Conservation (phyloP, 2,329 filamentous ascomycete genomes). For the Hymenotorrendiella dingleyae region DNA sequence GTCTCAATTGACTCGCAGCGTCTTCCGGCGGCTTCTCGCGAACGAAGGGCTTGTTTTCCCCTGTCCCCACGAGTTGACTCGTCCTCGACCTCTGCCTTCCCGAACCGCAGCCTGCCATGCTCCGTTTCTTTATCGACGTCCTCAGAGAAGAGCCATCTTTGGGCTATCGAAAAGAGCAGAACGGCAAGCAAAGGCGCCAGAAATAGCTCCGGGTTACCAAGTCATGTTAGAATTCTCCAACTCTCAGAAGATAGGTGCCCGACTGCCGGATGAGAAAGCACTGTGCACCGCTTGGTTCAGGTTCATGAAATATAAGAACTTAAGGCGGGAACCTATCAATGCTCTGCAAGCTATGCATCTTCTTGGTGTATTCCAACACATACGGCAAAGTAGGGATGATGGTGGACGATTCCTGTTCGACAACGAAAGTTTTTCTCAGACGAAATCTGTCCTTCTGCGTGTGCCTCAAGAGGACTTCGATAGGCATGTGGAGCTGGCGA, state of each 20-base stretch:
- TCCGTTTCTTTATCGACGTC: conserved; percentile 27
- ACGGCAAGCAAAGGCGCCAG: conserved; percentile 52
- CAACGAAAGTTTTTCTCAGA: conserved; percentile 13
- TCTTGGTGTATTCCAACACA: conserved; percentile 53
- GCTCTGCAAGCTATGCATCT: conserved; percentile 60
- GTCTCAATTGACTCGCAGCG: conserved; percentile 53
- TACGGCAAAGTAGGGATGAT: conserved; percentile 35
- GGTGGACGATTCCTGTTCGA: conserved; percentile 11
- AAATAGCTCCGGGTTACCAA: conserved; percentile 65
- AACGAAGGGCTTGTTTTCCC: conserved; percentile 36
- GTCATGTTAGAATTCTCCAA: conserved; percentile 64
- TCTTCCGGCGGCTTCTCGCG: conserved; percentile 51
- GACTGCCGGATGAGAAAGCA: conserved; percentile 57
- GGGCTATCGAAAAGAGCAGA: conserved; percentile 55
- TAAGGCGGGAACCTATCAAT: conserved; percentile 48
- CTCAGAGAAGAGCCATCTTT: conserved; percentile 51
- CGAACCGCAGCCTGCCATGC: too few relatives aligned
- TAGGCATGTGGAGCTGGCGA: conserved; percentile 21
- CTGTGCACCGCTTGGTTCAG: conserved; percentile 58
- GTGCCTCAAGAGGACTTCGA: conserved; percentile 21
- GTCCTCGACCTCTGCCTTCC: conserved; percentile 37
- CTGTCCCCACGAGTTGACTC: conserved; percentile 24
- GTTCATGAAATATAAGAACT: conserved; percentile 53
- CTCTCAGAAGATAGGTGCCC: conserved; percentile 54
- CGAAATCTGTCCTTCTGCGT: conserved; percentile 11